Base-by-base conservation (phyloP, 352 stramenopile species). In the Globisporangium mamillatum region DNA sequence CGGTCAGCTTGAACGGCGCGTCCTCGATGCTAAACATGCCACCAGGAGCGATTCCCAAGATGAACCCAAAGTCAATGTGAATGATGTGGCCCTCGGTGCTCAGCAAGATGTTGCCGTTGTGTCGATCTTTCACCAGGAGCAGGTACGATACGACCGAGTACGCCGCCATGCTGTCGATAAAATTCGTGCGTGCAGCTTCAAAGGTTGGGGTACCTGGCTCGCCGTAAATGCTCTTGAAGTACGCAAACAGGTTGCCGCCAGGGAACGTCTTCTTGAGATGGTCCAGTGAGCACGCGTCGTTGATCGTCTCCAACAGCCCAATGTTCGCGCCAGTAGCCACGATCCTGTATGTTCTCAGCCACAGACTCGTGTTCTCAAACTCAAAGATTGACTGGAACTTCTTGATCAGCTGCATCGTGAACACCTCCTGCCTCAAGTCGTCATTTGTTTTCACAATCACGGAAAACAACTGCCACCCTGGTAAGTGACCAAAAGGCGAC, bases 41-140 rank as follows among this genome's bases (percentile, higher is more conserved):
- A 58, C 97, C 98, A 14, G 97, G 97, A n/a, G 92, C 96, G 77
- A 98, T 99, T 16, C 95, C 96, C 64, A 99, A 89, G 48, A 99
- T 97, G 77, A 99, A 99, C 10, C 98, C 98, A 80, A 99, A 99
- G 74, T 99, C 98, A 74, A 99, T 99, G 81, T 99, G 96, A 69
- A 99, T 97, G 44, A 99, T 81, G 70, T 98, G 95, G 7, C 98
- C 97, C 44, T 95, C 81, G 3, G 86, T 94, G 75, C 98, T 96
- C 60, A 99, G 92, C 82, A 99, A 91, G 32, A 99, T 98, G 77
- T 99, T 99, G 20, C 97, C 97, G 68, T 99, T 99, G 89, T 99
- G 97, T 1, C 97, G 90, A 78, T 99, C 98, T 75, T 99, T 99
- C 57, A 99, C 79, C 53, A 98, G 79, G 20, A 99, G 76, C 25